Conservation (phyloP, 176 grass and related monocot genomes). For the Triticum urartu region DNA sequence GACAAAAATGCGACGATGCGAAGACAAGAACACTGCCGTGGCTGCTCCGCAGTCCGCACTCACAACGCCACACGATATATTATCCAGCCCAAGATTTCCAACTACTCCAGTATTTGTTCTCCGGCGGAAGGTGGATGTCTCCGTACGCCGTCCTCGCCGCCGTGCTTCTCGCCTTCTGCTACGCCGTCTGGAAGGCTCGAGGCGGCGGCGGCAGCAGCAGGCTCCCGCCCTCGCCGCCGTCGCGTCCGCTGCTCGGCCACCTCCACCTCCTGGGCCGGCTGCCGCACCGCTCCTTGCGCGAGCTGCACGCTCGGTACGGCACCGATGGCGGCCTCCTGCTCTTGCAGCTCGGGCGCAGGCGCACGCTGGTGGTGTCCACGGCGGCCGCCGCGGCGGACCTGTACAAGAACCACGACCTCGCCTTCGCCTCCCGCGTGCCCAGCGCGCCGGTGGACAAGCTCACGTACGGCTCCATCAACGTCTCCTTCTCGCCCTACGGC, state of each 20-base stretch:
- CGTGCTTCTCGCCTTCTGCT: slow-evolving; percentile 11
- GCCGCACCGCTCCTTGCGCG: slow-evolving; percentile 51
- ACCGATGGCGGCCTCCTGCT: slow-evolving; percentile 38
- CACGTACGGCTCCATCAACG: slow-evolving; percentile 26
- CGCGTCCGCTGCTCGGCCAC: slow-evolving; percentile 56
- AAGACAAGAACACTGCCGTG: background rate
- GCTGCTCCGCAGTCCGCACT: background rate
- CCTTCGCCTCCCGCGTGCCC: slow-evolving; percentile 59
- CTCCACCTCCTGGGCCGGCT: slow-evolving; percentile 44
- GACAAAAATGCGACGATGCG: background rate
- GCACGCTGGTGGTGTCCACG: slow-evolving; percentile 48
- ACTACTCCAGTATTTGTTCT: background rate
- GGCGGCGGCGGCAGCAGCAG: background rate
- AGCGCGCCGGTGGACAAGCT: slow-evolving; percentile 27
- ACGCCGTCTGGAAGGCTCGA: background rate
- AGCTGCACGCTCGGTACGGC: slow-evolving; percentile 37
- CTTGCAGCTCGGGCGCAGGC: slow-evolving; percentile 41
- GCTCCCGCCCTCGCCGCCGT: slow-evolving; percentile 68
- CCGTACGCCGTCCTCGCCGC: slow-evolving; percentile 15
- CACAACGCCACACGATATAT: background rate
- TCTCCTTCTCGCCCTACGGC: slow-evolving; percentile 56
- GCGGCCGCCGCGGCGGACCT: slow-evolving; percentile 46
- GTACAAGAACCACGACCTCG: slow-evolving; percentile 59
- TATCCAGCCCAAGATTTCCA: background rate
- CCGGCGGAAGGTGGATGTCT: background rate